A percentile compares a stretch with the other conserved stretches of the same genome.
Conservation (phyloP, 805 yeast genomes). For the Wickerhamiella azymoides region DNA sequence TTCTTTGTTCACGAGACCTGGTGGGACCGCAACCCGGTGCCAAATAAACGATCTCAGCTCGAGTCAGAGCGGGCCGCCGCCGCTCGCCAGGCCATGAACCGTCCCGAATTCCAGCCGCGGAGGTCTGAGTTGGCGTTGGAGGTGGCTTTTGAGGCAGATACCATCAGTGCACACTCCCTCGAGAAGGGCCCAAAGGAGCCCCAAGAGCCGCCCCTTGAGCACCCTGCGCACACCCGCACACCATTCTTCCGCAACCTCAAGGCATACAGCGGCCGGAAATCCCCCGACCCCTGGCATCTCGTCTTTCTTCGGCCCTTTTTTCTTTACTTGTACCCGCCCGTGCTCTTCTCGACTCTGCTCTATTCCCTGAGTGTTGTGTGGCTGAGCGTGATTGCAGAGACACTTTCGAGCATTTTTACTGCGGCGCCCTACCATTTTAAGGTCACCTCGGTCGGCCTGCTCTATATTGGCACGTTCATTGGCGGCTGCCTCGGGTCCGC, state of each 20-base stretch:
- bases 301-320: slow-evolving; percentile 42
- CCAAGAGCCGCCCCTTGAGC: no score
- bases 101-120: slow-evolving; percentile 6
- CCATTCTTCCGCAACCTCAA: slow-evolving; percentile 28
- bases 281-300: slow-evolving; percentile 40
- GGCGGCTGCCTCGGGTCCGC: slow-evolving; percentile 47
- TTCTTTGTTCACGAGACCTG: slow-evolving; percentile 52
- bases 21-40: slow-evolving; percentile 43
- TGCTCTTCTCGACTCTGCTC: slow-evolving; percentile 37
- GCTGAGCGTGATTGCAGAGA: slow-evolving; percentile 48
- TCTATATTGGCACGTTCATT: slow-evolving; percentile 41
- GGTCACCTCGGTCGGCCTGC: slow-evolving; percentile 36
- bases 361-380: slow-evolving; percentile 49
- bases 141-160: no score
- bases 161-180: no score
- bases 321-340: slow-evolving; percentile 35
- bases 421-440: slow-evolving; percentile 33
- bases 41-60: slow-evolving; percentile 33
- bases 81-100: slow-evolving; percentile 19
- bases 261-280: slow-evolving; percentile 36
- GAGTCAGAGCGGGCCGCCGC: slow-evolving; percentile 37
- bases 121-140: not conserved
- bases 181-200: no score
- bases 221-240: slow-evolving; percentile 4
- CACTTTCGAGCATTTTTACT: slow-evolving; percentile 37